Evolutionary conservation across 495 filamentous ascomycete genomes (phyloP).

Genomic region (Penicillium mononematosum): DNA sequence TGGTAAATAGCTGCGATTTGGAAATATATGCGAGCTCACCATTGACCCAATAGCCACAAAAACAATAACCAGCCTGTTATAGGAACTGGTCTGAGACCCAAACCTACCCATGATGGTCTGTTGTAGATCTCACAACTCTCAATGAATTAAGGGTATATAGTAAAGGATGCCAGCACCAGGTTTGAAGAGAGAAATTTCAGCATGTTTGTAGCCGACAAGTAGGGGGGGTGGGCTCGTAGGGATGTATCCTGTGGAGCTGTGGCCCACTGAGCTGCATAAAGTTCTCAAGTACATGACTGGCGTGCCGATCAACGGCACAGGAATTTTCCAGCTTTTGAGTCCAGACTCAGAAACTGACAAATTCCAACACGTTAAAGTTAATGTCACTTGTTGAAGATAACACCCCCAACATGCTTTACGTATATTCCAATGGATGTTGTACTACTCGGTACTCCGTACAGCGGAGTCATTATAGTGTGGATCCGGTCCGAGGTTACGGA

Average conservation of each 20-base stretch:
- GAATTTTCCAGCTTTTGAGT: neutral
- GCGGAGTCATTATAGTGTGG: neutral
- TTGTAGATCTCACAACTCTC: neutral
- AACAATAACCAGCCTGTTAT: conserved; percentile 35
- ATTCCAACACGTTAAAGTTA: too few species aligned
- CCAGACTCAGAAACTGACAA: neutral
- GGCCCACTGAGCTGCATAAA: conserved; percentile 9
- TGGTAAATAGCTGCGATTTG: neutral
- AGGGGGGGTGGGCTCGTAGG: conserved; percentile 7
- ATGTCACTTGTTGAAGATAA: too few species aligned
- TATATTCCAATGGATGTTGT: too few species aligned
- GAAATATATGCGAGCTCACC: conserved; percentile 18
- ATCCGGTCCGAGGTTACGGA: neutral
- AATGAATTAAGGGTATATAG: neutral
- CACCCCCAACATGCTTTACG: too few species aligned
- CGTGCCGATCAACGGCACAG: conserved; percentile 12
- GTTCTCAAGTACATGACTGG: conserved; percentile 6
- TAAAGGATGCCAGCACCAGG: neutral
- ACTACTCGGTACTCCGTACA: too few species aligned
- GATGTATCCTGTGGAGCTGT: conserved; percentile 11
- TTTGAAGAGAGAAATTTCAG: neutral
- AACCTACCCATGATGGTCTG: conserved; percentile 8
- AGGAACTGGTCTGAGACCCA: conserved; percentile 35
- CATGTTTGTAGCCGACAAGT: conserved; percentile 5
- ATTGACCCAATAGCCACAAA: conserved; percentile 42